Base-by-base conservation (phyloP, 768 basidiomycete genomes). In the Termitomyces sp. region DNA sequence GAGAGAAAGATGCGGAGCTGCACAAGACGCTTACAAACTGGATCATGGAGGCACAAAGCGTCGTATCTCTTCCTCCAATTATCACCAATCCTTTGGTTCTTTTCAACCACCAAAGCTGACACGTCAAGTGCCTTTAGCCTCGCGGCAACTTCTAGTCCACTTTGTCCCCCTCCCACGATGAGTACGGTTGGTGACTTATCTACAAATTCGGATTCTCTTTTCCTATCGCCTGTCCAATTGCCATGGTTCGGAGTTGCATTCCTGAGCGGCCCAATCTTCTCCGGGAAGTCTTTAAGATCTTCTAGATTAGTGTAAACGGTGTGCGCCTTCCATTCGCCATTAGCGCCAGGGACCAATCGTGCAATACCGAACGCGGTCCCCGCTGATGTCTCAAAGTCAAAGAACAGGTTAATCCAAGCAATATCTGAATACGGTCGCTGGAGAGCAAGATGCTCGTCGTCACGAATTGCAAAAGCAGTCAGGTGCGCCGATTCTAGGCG, bases 11-110 rank as follows among this genome's bases (percentile, higher is more conserved):
- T 42, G 33, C 2, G 38, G 44, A 38, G 16, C 31, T 46, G 38
- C 2, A 41, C 1, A 33, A 53, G 11, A 62, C 29, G 76, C 84
- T 73, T 61, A 84, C 85, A 86, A 54, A 86, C 81, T 22, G 83
- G 78, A 64, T 85, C 83, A 62, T 89, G 86, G 27, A 88, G 67
- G 46, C 83, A 85, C 36, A 88, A 68, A 10, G 84, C 78, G 52
- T 86, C 79, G 64, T 90, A 89, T 35, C 89, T 73, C 35, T 77
- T 72, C 54, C 86, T 71, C 87, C 86, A 88, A 47, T 79, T 80
- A 62, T 88, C 79, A 0, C 88, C 86, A 23, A 88, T 76, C 18
- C 79, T 68, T 11, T 64, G 55, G 48, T 84, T 78, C 66, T 77
- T 82, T 64, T 93, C 90, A 44, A 91, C 71, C 13, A 91, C 68